These are phyloP conservation scores for Nitzschia sp. DNA, from an alignment of 108 stramenopile species.

Conservation along the genomic window DNA sequence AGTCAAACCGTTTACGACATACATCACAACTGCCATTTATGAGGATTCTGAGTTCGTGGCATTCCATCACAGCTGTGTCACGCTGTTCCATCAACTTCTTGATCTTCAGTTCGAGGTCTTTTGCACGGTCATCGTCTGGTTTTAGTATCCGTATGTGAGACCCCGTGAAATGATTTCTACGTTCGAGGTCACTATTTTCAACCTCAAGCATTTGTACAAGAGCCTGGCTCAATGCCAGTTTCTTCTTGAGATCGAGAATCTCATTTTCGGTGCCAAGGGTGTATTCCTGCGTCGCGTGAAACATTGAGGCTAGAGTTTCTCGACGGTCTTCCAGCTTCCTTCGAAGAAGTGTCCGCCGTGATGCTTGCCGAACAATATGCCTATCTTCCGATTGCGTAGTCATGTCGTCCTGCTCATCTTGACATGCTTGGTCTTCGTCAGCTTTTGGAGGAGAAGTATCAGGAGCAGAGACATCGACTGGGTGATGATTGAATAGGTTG, in stretches of 20 bases:
- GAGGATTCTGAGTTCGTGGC: constrained; percentile 13
- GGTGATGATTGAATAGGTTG: no score
- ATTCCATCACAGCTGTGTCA: constrained; percentile 15
- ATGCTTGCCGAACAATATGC: constrained; percentile 3
- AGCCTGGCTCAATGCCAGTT: constrained; percentile 25
- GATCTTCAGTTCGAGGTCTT: constrained; percentile 5
- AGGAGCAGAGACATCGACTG: no score
- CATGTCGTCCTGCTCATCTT: constrained; percentile 12
- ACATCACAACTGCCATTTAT: not conserved
- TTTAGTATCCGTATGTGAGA: not conserved
- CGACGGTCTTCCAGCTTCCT: constrained; percentile 16
- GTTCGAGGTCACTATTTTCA: constrained; percentile 6
- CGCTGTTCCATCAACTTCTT: constrained; percentile 10
- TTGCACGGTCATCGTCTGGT: constrained; percentile 2
- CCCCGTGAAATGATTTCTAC: not conserved
- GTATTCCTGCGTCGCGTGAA: constrained; percentile 2
- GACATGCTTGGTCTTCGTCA: not conserved
- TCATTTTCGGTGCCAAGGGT: constrained; percentile 1
- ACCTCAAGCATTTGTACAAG: constrained; percentile 18
- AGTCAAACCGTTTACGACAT: constrained; percentile 9
- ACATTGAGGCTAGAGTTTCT: constrained; percentile 7
- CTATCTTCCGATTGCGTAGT: constrained; percentile 16
- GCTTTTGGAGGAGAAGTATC: not conserved
- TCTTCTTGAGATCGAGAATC: constrained; percentile 17
- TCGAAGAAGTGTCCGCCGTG: constrained; percentile 4